Base-by-base conservation (phyloP, 1,284 basidiomycete genomes). In the Sporisorium exsertum region DNA sequence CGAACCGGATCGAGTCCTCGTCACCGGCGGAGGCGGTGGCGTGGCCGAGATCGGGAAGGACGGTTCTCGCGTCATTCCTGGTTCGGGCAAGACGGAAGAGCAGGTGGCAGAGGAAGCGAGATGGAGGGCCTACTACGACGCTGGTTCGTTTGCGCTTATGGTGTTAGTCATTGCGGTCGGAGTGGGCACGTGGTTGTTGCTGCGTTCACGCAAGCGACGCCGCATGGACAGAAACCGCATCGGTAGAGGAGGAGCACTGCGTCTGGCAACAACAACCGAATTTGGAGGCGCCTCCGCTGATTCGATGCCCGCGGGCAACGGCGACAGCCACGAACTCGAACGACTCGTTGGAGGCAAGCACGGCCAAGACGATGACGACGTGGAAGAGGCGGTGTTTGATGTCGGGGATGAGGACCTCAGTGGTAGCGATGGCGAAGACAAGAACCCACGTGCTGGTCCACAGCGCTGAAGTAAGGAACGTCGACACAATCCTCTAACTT, bases 121-220 rank as follows among this genome's bases (percentile, higher is more conserved):
- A 72, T 55, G 77, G 58, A 77, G 77, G 4, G 82, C 79, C 22
- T 79, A 81, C 58, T 84, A 83, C 86, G 96, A 97, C 76, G 92
- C 94, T 22, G 93, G 93, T 12, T 94, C 93, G 0, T 92, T 92
- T 0, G 91, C 93, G 1, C 87, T 96, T 26, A 90, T 97, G 33
- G 88, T 97, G 42, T 83, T 93, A 5, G 86, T 97, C 50, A 89
- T 97, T 67, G 88, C 89, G 26, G 84, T 91, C 12, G 89, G 88
- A n/a, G 89, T 95, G 46, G 93, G 90, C 0, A 86, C 88, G 18
- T 93, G 92, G 85, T 86, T 94, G 61, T 92, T 92, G 89, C 91
- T 90, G 86, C 89, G 92, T 42, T 85, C 89, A 22, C 89, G 92
- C 12, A 87, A 90, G 53, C 35, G 57, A 47, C 27, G 78, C 24